A percentile compares a stretch with the other conserved stretches of the same genome.
These are phyloP conservation scores for Pichia sp. DNA, from an alignment of 1,139 yeast genomes.

Conservation along the genomic window DNA sequence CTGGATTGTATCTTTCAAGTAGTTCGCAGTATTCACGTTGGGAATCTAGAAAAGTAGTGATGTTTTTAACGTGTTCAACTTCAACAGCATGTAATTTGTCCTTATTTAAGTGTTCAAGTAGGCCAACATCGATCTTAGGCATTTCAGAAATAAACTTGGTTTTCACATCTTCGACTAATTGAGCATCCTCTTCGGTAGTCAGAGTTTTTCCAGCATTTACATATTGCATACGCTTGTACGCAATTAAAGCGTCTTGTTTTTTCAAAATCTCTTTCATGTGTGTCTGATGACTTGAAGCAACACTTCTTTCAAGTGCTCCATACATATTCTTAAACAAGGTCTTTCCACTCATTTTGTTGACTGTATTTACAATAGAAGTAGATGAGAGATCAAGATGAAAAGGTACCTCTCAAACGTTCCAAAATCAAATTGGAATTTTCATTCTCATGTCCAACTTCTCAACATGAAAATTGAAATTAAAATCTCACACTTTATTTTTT, in stretches of 20 bases:
- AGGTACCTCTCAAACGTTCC: too few relatives aligned
- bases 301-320: conserved; percentile 39
- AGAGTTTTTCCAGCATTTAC: conserved; percentile 31
- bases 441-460: too few relatives aligned
- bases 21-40: conserved; percentile 76
- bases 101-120: conserved; percentile 27
- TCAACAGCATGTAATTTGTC: conserved; percentile 21
- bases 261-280: conserved; percentile 40
- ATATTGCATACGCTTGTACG: conserved; percentile 46
- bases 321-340: conserved; percentile 17
- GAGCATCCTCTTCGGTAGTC: conserved; percentile 22
- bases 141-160: conserved; percentile 10
- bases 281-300: conserved; percentile 34
- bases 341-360: conserved; percentile 18
- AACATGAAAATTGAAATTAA: too few relatives aligned
- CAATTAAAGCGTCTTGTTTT: conserved; percentile 42
- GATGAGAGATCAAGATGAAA: too few relatives aligned
- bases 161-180: conserved; percentile 19
- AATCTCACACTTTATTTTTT: too few relatives aligned
- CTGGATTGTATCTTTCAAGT: conserved; percentile 81
- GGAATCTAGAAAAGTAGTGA: conserved; percentile 49
- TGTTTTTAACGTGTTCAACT: conserved; percentile 37
- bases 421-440: too few relatives aligned
- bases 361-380: too few relatives aligned
- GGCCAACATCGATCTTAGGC: conserved; percentile 22